Base-by-base conservation (phyloP, 1,284 basidiomycete genomes). In the Sanguinoderma infundibulare region DNA sequence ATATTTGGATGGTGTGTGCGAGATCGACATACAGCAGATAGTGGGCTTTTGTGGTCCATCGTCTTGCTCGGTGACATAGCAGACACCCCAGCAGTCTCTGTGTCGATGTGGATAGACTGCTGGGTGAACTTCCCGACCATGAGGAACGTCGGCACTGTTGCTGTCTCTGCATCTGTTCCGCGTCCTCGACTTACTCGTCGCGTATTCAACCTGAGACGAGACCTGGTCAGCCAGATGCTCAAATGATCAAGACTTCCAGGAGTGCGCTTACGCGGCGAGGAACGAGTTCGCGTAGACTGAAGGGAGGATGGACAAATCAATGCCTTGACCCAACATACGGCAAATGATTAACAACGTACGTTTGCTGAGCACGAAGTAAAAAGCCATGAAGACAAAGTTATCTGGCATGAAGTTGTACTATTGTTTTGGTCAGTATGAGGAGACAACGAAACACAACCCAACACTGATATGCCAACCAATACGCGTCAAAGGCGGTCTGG, bases 281-380 rank as follows among this genome's bases (percentile, higher is more conserved):
- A 87, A 87, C 5, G 88, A 90, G 58, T 87, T 84, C 1, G 82
- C 85, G 67, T 89, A 90, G 32, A 89, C 88, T 90, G 60, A 3
- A 57, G 9, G 14, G 9, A 24, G 4, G 7, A 12, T 34, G 6
- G 9, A 32, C 12, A 34, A 51, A 4, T 51, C 28, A n/a, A n/a
- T n/a, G n/a, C n/a, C n/a, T n/a, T 32, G 30, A 10, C n/a, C 22
- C 30, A 17, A 49, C 1, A 9, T 36, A 26, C 52, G 57, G 15
- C 35, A 61, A 32, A 20, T 24, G 8, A 14, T 17, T n/a, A 32
- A 38, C 24, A 36, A 30, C 58, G 66, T 70, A 89, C 88, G 69
- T 75, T 89, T 90, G 74, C 84, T 86, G 54, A 89, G 73, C 53
- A 86, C 79, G 62, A 90, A 88, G 70, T 87, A 89, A 55, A 79